Conservation (phyloP, 805 yeast species). For the Cyberlindnera euphorbiae region DNA sequence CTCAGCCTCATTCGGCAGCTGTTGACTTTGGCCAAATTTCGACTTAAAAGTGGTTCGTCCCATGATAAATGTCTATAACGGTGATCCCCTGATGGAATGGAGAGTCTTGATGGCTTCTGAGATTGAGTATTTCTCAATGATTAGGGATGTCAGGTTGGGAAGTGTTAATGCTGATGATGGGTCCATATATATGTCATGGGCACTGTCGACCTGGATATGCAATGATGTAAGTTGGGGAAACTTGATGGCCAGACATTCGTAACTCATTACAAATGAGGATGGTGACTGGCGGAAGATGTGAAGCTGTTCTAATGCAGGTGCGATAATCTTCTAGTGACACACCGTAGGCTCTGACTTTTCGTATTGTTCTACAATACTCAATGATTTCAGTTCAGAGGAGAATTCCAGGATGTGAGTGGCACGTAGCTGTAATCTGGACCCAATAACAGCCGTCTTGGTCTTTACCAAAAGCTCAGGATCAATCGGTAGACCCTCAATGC, state of each 20-base stretch:
- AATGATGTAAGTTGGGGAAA: slow-evolving; percentile 4
- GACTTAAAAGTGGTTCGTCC: background rate
- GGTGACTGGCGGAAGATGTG: background rate
- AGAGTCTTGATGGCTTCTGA: background rate
- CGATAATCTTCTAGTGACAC: slow-evolving; percentile 1
- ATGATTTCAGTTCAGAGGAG: background rate
- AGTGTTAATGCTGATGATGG: background rate
- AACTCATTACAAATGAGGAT: slow-evolving; percentile 3
- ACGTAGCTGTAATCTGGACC: too few relatives aligned
- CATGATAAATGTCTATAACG: background rate
- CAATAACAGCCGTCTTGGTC: too few relatives aligned
- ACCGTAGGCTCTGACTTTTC: too few relatives aligned
- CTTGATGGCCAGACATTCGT: slow-evolving; percentile 1
- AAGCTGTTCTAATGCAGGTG: slow-evolving; percentile 1
- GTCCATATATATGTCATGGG: background rate
- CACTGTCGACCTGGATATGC: slow-evolving; percentile 1
- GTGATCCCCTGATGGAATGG: background rate
- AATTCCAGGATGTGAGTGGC: too few relatives aligned
- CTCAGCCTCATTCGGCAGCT: too few relatives aligned
- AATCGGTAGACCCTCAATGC: too few relatives aligned
- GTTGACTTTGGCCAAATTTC: too few relatives aligned
- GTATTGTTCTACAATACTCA: slow-evolving; percentile 4
- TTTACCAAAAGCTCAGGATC: too few relatives aligned
- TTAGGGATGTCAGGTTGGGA: background rate
- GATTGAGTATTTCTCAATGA: background rate